Evolutionary conservation across 164 flowering plant genomes (phyloP).

Genomic region (Liquidambar formosana): DNA sequence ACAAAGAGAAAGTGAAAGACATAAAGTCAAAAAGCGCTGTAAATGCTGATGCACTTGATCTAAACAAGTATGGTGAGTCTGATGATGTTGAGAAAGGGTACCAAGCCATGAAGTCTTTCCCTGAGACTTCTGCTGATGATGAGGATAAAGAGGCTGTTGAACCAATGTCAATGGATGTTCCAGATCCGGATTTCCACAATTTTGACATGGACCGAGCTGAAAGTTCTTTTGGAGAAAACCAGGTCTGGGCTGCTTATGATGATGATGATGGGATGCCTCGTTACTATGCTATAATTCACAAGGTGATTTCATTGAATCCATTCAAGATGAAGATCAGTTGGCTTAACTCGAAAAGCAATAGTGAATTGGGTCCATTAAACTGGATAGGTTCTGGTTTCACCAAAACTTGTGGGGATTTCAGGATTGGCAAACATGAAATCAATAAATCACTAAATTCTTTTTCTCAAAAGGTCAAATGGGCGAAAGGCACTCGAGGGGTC

Average conservation of each 20-base stretch:
- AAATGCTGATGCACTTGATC: conserved; percentile 4
- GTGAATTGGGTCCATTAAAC: conserved; percentile 40
- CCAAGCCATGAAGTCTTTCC: conserved; percentile 1
- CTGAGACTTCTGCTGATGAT: conserved; percentile 18
- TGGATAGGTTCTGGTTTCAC: conserved; percentile 59
- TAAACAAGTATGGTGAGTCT: conserved; percentile 9
- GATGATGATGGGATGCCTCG: conserved; percentile 78
- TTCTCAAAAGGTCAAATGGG: conserved; percentile 58
- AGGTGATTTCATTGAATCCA: conserved; percentile 51
- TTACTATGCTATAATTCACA: conserved; percentile 53
- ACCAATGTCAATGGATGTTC: conserved; percentile 46
- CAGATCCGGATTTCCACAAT: conserved; percentile 72
- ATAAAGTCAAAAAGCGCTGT: conserved; percentile 7
- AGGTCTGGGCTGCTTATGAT: conserved; percentile 77
- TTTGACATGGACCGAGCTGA: conserved; percentile 57
- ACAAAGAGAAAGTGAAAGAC: conserved; percentile 14
- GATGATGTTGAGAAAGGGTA: conserved; percentile 10
- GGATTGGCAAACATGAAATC: conserved; percentile 44
- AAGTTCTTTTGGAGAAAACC: conserved; percentile 46
- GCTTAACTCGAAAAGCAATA: conserved; percentile 53
- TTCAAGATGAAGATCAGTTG: conserved; percentile 61
- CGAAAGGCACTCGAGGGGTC: conserved; percentile 46
- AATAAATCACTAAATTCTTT: conserved; percentile 44
- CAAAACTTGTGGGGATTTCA: conserved; percentile 63
- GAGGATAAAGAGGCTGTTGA: conserved; percentile 10